These are phyloP conservation scores for Porphyrellus cyaneotinctus DNA, from an alignment of 768 basidiomycete species.

Conservation along the genomic window DNA sequence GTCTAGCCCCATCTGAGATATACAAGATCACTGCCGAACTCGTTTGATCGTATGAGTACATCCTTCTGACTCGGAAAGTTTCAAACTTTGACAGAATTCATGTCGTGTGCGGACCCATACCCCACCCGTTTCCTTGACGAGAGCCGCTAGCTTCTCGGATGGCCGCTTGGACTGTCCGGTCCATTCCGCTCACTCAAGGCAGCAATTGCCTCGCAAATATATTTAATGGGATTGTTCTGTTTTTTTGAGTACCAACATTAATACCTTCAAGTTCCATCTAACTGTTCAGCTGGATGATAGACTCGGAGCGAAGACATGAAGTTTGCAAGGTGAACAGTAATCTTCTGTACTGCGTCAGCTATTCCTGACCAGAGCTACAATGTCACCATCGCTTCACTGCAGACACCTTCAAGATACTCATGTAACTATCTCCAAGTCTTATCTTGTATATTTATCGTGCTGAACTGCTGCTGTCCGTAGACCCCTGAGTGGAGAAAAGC, in stretches of 20 bases:
- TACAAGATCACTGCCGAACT: not conserved
- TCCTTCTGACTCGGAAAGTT: constrained; percentile 4
- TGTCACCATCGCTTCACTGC: not conserved
- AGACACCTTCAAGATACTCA: constrained; percentile 70
- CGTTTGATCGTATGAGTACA: constrained; percentile 8
- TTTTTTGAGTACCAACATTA: not conserved
- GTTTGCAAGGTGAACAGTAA: constrained; percentile 47
- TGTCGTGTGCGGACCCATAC: not conserved
- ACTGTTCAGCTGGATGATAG: not conserved
- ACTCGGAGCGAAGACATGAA: constrained; percentile 40
- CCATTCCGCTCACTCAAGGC: constrained; percentile 1
- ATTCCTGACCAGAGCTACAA: constrained; percentile 3
- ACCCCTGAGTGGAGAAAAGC: constrained; percentile 56
- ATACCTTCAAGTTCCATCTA: not conserved
- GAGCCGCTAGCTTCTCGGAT: not conserved
- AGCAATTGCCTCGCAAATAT: not conserved
- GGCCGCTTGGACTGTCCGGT: constrained; percentile 7
- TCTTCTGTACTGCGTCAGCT: not conserved
- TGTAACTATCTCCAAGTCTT: constrained; percentile 32
- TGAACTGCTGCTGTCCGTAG: constrained; percentile 32
- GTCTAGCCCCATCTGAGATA: not conserved
- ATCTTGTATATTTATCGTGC: not conserved
- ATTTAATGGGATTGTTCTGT: not conserved
- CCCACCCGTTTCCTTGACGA: constrained; percentile 2
- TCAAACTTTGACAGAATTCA: constrained; percentile 1